Base-by-base conservation (phyloP, 1,139 yeast species). In the Pichia sp. region DNA sequence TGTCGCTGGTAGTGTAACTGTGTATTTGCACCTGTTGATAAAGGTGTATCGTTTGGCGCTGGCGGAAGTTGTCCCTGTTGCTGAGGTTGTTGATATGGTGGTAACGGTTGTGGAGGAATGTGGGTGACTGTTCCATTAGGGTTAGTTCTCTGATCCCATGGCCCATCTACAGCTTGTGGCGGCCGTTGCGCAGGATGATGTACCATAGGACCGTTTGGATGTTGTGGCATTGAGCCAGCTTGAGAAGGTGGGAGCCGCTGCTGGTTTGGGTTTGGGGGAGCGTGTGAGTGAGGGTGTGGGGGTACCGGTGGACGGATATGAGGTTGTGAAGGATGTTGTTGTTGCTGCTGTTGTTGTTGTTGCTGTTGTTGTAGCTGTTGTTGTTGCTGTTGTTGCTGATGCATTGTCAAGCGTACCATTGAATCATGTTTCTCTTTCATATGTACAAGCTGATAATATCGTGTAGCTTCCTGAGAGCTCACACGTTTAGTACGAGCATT, bases 401-500 rank as follows among this genome's bases (percentile, higher is more conserved):
- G 40, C 14, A 28, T 37, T 13, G 19, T 10, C 14, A 27, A 12
- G 17, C 18, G 21, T n/a, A 28, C 12, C 18, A 22, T 19, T 15
- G 34, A 30, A n/a, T 75, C 79, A 52, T 73, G 79, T 41, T 74
- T 65, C 62, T 84, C 78, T 55, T 72, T 77, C 54, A 80, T 64
- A 38, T 73, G 53, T 45, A 85, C 81, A 54, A 78, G 64, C 48
- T 81, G 86, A 50, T 76, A 76, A 58, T 83, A 86, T 51, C 80
- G 83, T 37, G 73, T 70, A 3, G 94, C 91, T 39, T 70, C 61
- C 5, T 71, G 69, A 3, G 80, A 67, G 12, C 80, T 76, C 17
- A 74, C 76, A 41, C 77, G 65, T 42, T 72, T 71, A n/a, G 75
- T 77, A 50, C 84, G 70, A 3, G 94, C 94, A 52, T 82, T 83